Conservation (phyloP, 495 filamentous ascomycete genomes). For the Ascodesmis nigricans region DNA sequence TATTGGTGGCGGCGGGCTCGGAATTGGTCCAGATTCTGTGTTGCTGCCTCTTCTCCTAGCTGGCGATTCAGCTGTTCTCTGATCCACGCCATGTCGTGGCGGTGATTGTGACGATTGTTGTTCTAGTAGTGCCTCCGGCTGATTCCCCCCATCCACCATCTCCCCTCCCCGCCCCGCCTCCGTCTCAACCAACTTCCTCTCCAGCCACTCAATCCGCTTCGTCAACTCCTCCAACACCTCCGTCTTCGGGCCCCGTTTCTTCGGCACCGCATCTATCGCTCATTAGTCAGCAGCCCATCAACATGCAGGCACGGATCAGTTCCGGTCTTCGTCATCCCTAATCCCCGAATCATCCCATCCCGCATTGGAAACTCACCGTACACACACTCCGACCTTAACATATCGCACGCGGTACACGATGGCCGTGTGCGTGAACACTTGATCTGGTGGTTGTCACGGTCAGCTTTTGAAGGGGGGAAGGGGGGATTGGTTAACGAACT, state of each 20-base stretch:
- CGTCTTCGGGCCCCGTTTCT: slow-evolving; percentile 73
- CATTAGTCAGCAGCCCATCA: too few relatives aligned
- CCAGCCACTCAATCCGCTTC: slow-evolving; percentile 64
- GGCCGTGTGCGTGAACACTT: slow-evolving; percentile 73
- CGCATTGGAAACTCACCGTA: slow-evolving; percentile 44
- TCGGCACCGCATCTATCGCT: slow-evolving; percentile 52
- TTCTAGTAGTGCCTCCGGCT: too few relatives aligned
- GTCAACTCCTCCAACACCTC: slow-evolving; percentile 66
- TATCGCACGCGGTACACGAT: slow-evolving; percentile 68
- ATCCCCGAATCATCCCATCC: too few relatives aligned
- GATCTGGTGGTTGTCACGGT: slow-evolving; percentile 31
- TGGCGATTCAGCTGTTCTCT: too few relatives aligned
- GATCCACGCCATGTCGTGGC: too few relatives aligned
- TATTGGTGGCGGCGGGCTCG: too few relatives aligned
- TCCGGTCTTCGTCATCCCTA: too few relatives aligned
- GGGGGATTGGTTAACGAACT: slow-evolving; percentile 26
- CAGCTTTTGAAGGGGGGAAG: slow-evolving; percentile 2
- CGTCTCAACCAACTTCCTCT: slow-evolving; percentile 51
- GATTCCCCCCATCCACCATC: not conserved
- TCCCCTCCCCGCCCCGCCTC: not conserved
- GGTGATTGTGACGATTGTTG: too few relatives aligned
- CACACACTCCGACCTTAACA: slow-evolving; percentile 71
- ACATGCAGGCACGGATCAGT: too few relatives aligned
- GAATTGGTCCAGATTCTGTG: too few relatives aligned
- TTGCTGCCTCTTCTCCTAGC: too few relatives aligned